A percentile compares a stretch with the other conserved stretches of the same genome.
phyloP scores from a whole-genome alignment of 2,329 filamentous ascomycete species.

The Trichoderma sp. region DNA sequence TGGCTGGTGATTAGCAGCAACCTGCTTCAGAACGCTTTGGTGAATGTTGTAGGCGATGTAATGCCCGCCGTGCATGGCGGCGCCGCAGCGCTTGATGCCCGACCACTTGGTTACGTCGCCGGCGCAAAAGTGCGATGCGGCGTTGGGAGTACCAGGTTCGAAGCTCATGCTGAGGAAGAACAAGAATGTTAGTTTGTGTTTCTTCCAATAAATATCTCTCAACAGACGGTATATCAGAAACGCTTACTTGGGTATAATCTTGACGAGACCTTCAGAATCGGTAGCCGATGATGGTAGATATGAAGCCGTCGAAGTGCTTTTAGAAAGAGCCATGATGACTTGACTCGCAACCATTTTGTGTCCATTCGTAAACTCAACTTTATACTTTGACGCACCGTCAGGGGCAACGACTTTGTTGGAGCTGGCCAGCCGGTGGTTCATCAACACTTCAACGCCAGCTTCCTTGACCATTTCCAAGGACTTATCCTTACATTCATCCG shows the following conservation, averaged over 20 bases:
- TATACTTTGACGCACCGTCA: constrained; percentile 48
- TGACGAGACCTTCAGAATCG: constrained; percentile 68
- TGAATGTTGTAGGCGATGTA: constrained; percentile 69
- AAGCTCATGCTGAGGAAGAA: constrained; percentile 55
- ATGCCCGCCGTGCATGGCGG: constrained; percentile 74
- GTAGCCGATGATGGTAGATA: constrained; percentile 64
- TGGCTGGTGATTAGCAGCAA: constrained; percentile 46
- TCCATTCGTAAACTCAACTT: constrained; percentile 64
- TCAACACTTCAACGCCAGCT: constrained; percentile 65
- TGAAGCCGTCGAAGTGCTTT: constrained; percentile 62
- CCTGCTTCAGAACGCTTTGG: constrained; percentile 58
- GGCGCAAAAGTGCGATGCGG: constrained; percentile 65
- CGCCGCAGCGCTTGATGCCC: constrained; percentile 79
- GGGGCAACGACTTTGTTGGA: constrained; percentile 51
- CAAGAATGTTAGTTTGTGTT: neutral
- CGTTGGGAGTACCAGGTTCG: constrained; percentile 57
- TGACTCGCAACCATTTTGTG: constrained; percentile 62
- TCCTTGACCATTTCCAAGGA: constrained; percentile 63
- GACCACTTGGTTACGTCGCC: constrained; percentile 74
- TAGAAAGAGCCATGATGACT: constrained; percentile 71
- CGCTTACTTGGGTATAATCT: constrained; percentile 59
- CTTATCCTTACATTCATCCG: constrained; percentile 68
- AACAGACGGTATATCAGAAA: too few species aligned
- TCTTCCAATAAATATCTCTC: too few species aligned
- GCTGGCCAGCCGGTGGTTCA: constrained; percentile 61